A percentile compares a stretch with the other conserved stretches of the same genome.
Evolutionary conservation across 176 grass and related monocot genomes (phyloP).

Genomic region (Chrysopogon serrulatus): DNA sequence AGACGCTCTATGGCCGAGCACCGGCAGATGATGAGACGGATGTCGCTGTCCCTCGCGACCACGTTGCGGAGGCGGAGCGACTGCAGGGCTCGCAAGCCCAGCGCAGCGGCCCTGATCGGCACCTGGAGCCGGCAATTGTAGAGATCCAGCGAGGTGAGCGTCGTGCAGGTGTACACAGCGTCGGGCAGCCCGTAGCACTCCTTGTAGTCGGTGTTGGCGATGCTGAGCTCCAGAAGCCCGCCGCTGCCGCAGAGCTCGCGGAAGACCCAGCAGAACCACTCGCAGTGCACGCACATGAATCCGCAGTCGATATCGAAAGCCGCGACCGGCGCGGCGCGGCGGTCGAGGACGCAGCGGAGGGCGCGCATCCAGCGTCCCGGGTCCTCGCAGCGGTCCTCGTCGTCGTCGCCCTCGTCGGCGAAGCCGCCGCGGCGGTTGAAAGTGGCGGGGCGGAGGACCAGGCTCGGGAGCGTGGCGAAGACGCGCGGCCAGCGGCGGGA

Average conservation of each 20-base stretch:
- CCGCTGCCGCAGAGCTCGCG: neutral
- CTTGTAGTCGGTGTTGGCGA: neutral
- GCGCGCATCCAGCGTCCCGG: neutral
- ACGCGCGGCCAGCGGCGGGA: slow-evolving; percentile 16
- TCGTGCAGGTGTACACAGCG: neutral
- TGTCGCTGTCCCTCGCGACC: neutral
- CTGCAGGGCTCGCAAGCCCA: neutral
- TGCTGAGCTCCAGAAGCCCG: slow-evolving; percentile 24
- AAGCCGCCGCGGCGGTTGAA: slow-evolving; percentile 15
- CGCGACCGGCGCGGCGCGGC: neutral
- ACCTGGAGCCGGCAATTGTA: neutral
- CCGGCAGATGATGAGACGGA: neutral
- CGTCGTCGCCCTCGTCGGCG: neutral
- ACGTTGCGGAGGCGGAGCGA: neutral
- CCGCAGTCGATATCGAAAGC: neutral
- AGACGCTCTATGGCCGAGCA: slow-evolving; percentile 9
- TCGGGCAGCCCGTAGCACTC: neutral
- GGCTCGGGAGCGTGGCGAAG: slow-evolving; percentile 18
- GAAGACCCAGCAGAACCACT: neutral
- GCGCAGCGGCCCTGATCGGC: neutral
- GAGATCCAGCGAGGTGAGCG: slow-evolving; percentile 26
- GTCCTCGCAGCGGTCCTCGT: neutral
- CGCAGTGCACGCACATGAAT: neutral
- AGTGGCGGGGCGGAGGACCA: neutral
- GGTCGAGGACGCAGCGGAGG: neutral